These are phyloP conservation scores for Hypomontagnella submonticulosa DNA, from an alignment of 495 filamentous ascomycete species.

Conservation along the genomic window DNA sequence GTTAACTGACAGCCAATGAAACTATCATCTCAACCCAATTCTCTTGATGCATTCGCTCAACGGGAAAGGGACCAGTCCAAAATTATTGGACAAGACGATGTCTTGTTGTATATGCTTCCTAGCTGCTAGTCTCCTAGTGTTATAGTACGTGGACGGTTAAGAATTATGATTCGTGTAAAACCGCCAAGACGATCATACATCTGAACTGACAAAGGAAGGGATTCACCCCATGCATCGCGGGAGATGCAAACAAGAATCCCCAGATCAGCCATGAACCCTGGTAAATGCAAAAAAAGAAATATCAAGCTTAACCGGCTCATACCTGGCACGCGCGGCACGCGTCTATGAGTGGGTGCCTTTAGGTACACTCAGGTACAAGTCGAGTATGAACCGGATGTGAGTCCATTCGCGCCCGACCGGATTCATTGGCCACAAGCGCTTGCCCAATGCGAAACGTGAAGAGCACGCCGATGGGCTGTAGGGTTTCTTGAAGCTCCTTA, in stretches of 20 bases:
- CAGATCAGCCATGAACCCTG: conserved; percentile 26
- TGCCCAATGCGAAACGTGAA: conserved; percentile 36
- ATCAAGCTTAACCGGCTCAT: conserved; percentile 18
- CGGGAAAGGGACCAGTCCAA: conserved; percentile 6
- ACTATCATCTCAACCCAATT: conserved; percentile 25
- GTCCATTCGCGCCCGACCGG: conserved; percentile 28
- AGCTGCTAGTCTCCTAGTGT: conserved; percentile 37
- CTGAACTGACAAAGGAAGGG: conserved; percentile 21
- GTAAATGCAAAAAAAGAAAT: conserved; percentile 13
- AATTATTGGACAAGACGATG: conserved; percentile 38
- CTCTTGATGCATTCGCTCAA: conserved; percentile 38
- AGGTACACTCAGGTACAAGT: conserved; percentile 20
- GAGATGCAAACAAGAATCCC: conserved; percentile 34
- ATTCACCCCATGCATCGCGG: conserved; percentile 30
- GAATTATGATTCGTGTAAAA: conserved; percentile 41
- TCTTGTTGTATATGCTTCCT: conserved; percentile 41
- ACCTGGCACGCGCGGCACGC: conserved; percentile 11
- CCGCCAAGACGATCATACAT: conserved; percentile 21
- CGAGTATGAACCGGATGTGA: conserved; percentile 23
- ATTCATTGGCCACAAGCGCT: conserved; percentile 39
- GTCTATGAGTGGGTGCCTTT: conserved; percentile 29
- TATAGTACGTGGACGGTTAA: conserved; percentile 40
- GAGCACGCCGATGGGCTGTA: conserved; percentile 12
- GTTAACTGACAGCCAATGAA: conserved; percentile 39
- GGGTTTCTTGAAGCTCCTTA: conserved; percentile 14